Conservation (phyloP, 2,329 filamentous ascomycete genomes). For the Claviceps pazoutovae region DNA sequence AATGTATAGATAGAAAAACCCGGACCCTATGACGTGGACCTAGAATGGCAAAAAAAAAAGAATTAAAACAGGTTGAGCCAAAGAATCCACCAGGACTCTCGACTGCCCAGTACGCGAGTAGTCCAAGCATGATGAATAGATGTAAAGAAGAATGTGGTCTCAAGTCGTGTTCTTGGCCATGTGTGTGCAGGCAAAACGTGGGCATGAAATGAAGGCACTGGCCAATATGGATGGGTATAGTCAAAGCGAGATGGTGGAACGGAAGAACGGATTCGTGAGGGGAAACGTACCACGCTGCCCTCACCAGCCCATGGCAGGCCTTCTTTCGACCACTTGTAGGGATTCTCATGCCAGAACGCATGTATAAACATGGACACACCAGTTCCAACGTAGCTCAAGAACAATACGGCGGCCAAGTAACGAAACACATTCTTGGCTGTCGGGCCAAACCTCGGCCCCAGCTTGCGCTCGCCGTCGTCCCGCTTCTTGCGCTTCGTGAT, state of each 20-base stretch:
- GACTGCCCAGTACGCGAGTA: too few species aligned
- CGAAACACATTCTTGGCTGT: constrained; percentile 59
- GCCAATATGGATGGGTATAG: too few species aligned
- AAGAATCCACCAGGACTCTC: neutral
- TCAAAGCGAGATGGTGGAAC: neutral
- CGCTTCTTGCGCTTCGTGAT: constrained; percentile 43
- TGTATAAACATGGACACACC: constrained; percentile 60
- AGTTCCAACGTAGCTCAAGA: constrained; percentile 64
- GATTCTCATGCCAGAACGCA: constrained; percentile 39
- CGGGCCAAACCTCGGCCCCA: constrained; percentile 45
- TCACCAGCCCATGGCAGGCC: constrained; percentile 63
- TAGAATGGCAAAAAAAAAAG: constrained; percentile 23
- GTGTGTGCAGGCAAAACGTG: too few species aligned
- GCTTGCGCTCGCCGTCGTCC: constrained; percentile 29
- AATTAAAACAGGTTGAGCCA: neutral
- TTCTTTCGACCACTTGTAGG: constrained; percentile 23
- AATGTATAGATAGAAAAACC: constrained; percentile 77
- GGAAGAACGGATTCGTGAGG: too few species aligned
- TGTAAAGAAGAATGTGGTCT: too few species aligned
- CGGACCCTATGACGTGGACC: constrained; percentile 74
- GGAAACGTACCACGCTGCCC: constrained; percentile 51
- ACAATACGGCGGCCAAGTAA: constrained; percentile 55
- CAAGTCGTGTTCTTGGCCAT: too few species aligned
- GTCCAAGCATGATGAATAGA: too few species aligned
- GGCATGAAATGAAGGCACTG: too few species aligned